Conservation (phyloP, 2,329 filamentous ascomycete species). For the Aspergillus tubingensis region DNA sequence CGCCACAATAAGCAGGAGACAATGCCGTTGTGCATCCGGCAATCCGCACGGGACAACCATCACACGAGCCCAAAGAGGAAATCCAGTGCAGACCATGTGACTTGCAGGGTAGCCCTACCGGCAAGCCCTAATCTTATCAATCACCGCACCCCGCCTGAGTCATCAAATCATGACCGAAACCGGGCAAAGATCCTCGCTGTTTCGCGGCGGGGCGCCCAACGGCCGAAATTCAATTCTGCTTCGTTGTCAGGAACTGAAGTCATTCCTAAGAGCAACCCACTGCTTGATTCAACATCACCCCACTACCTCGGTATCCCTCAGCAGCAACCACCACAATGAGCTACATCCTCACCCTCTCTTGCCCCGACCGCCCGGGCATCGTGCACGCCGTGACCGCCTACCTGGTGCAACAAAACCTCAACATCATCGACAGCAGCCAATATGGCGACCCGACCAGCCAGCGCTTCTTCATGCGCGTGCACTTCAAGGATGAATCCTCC, state of each 20-base stretch:
- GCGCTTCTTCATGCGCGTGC: conserved; percentile 86
- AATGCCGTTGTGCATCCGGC: background rate
- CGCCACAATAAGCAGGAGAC: background rate
- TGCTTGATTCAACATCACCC: conserved; percentile 12
- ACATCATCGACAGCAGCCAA: conserved; percentile 82
- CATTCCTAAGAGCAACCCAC: background rate
- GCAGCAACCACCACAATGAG: conserved; percentile 46
- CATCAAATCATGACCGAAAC: conserved; percentile 14
- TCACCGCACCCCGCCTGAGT: conserved; percentile 17
- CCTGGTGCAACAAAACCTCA: conserved; percentile 71
- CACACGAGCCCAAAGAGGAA: too few relatives aligned
- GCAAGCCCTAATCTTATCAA: conserved; percentile 17
- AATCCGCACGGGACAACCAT: background rate
- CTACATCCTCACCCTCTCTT: conserved; percentile 77
- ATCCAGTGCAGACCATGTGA: background rate
- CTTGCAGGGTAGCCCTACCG: background rate
- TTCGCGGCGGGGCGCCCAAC: background rate
- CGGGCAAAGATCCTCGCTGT: conserved; percentile 1
- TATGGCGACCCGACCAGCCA: conserved; percentile 74
- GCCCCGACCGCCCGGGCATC: conserved; percentile 81
- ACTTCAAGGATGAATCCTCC: conserved; percentile 62
- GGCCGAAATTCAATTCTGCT: conserved; percentile 2
- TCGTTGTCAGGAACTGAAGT: background rate
- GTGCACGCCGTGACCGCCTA: conserved; percentile 81
- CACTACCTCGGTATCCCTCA: conserved; percentile 25